Evolutionary conservation across 1,139 yeast genomes (phyloP).

Genomic region (Blastobotrys niveus): DNA sequence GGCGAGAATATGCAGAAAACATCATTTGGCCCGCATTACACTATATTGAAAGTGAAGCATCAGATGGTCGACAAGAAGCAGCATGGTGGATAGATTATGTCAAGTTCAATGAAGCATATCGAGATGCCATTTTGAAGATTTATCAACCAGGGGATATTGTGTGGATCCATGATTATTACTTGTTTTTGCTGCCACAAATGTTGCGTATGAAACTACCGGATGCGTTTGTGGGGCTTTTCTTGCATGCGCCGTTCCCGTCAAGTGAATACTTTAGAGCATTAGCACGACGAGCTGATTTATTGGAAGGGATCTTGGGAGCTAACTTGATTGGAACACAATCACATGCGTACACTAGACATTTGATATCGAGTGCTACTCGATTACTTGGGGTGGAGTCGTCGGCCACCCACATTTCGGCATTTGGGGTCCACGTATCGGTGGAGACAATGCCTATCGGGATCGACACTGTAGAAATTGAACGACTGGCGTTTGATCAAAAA

Average conservation of each 20-base stretch:
- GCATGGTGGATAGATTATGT: constrained; percentile 91
- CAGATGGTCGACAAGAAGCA: constrained; percentile 57
- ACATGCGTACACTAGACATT: constrained; percentile 81
- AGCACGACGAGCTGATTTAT: constrained; percentile 70
- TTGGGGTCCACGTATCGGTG: constrained; percentile 69
- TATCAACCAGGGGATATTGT: constrained; percentile 88
- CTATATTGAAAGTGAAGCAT: constrained; percentile 69
- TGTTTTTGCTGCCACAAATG: constrained; percentile 78
- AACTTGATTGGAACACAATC: constrained; percentile 83
- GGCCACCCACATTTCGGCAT: constrained; percentile 59
- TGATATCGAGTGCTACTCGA: constrained; percentile 73
- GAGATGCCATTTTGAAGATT: constrained; percentile 63
- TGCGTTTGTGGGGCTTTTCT: constrained; percentile 73
- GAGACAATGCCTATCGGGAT: constrained; percentile 83
- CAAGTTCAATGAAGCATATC: constrained; percentile 82
- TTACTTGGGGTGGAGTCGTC: constrained; percentile 40
- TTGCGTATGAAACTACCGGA: constrained; percentile 76
- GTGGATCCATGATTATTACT: constrained; percentile 92
- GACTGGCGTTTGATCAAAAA: constrained; percentile 37
- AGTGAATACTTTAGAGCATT: constrained; percentile 90
- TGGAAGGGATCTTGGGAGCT: constrained; percentile 90
- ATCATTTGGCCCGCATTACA: constrained; percentile 93
- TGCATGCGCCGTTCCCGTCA: constrained; percentile 82
- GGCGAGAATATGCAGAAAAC: constrained; percentile 87
- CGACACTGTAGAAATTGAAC: constrained; percentile 57